Evolutionary conservation across 1,284 basidiomycete species (phyloP), one percentile per base, ranked within the genome.

Genomic region (Rhodotorula sp.): DNA sequence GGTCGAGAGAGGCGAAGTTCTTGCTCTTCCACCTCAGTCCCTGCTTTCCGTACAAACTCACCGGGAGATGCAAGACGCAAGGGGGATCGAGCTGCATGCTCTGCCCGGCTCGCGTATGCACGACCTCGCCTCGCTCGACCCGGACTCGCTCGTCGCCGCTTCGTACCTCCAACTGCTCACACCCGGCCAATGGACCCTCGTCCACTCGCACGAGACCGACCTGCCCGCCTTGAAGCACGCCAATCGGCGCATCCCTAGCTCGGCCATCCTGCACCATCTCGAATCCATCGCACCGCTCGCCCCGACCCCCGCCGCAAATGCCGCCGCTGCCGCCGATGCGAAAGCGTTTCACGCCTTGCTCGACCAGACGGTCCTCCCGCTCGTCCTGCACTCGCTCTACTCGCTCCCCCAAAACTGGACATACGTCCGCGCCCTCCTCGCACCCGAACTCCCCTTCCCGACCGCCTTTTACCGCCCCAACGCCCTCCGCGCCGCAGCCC

Each of bases 361-460:
- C 68, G 65, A 71, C 65, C 54, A 64, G 31, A 70, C 69, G 43
- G 58, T 76, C 43, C 65, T 76, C 14, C 74, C 74, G 18, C 66
- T 76, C 48, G 70, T 72, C 15, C 70, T 76, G 12, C 74, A 76
- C 52, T 76, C 72, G 34, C 74, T 76, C 59, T 76, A 71, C 66
- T 76, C 74, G 18, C 71, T 76, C 26, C 74, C 74, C 1, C 60
- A 68, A 48, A 76, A 76, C 63, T 76, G 72, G 72, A 21, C 20
- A 59, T 70, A 67, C 52, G 49, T 61, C 43, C 72, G 74, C 26
- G 48, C 51, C 20, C 67, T 76, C 58, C 68, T 76, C 48, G 56
- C 59, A 12, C 59, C 58, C 15, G 61, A 65, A 20, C 58, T 76
- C 58, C 39, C 69, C 5, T 76, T 69, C 68, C 74, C 74, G 7